Percentiles rank a stretch among this genome's conserved stretches.
Evolutionary conservation across 768 basidiomycete species (phyloP).

Genomic region (Porphyrellus cyaneotinctus): DNA sequence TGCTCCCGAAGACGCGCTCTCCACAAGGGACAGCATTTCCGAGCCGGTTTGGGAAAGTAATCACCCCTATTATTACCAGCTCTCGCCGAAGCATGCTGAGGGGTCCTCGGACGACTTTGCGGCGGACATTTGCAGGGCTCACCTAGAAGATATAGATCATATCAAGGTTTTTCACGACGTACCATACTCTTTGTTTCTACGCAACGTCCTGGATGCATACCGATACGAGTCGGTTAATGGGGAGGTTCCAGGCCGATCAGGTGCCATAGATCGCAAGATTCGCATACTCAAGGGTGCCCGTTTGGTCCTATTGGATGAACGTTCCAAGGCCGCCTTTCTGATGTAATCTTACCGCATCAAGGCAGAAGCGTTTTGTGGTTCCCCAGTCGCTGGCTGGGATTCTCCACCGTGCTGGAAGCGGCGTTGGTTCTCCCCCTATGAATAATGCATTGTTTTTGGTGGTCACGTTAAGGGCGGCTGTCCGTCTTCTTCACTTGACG

Average conservation of each 20-base stretch:
- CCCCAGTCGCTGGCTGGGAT: constrained; percentile 12
- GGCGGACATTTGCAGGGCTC: constrained; percentile 15
- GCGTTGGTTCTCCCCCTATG: constrained; percentile 20
- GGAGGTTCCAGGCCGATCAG: constrained; percentile 21
- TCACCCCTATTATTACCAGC: constrained; percentile 18
- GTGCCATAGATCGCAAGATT: constrained; percentile 34
- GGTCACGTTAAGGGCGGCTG: constrained; percentile 4
- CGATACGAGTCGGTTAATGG: constrained; percentile 25
- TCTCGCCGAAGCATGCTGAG: constrained; percentile 9
- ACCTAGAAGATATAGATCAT: constrained; percentile 39
- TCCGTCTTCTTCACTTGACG: constrained; percentile 15
- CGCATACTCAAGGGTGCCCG: constrained; percentile 46
- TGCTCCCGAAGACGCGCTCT: constrained; percentile 17
- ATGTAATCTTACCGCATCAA: constrained; percentile 28
- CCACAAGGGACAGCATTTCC: constrained; percentile 11
- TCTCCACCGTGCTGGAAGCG: constrained; percentile 19
- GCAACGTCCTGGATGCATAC: constrained; percentile 52
- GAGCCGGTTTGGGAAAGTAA: constrained; percentile 26
- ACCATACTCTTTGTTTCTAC: constrained; percentile 42
- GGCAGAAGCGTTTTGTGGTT: constrained; percentile 13
- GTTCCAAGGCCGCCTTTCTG: constrained; percentile 41
- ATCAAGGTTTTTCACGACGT: constrained; percentile 62
- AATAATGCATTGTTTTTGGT: neutral
- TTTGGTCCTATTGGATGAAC: constrained; percentile 46
- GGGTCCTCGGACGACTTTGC: constrained; percentile 8